Percentiles rank a stretch among this genome's conserved stretches.
These are phyloP conservation scores for Astrothelium macrocarpum DNA, from an alignment of 495 filamentous ascomycete genomes.

Conservation along the genomic window DNA sequence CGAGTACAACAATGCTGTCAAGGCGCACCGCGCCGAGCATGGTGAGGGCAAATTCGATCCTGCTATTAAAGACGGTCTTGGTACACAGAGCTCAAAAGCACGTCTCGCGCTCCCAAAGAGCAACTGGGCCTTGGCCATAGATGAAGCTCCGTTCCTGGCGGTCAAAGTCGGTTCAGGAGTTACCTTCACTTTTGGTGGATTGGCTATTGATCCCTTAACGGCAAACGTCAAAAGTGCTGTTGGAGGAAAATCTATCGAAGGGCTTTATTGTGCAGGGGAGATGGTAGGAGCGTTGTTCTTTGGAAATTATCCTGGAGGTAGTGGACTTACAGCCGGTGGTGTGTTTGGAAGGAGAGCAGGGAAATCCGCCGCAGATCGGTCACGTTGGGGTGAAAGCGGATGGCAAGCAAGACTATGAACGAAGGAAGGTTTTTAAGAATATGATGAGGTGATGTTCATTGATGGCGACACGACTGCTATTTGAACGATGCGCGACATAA, in stretches of 20 bases:
- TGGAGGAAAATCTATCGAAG: conserved; percentile 38
- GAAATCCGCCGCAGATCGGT: conserved; percentile 29
- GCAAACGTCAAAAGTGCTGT: conserved; percentile 38
- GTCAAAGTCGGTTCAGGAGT: conserved; percentile 51
- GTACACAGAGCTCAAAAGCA: conserved; percentile 38
- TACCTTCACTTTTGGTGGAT: conserved; percentile 57
- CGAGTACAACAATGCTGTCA: conserved; percentile 46
- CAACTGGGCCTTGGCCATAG: conserved; percentile 53
- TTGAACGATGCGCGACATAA: background rate
- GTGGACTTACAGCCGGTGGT: conserved; percentile 49
- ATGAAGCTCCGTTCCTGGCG: conserved; percentile 46
- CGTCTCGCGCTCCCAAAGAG: conserved; percentile 43
- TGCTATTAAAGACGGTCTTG: conserved; percentile 45
- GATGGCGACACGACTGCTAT: background rate
- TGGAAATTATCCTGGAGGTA: conserved; percentile 55
- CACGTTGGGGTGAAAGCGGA: background rate
- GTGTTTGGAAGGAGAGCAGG: conserved; percentile 49
- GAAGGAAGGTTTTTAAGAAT: background rate
- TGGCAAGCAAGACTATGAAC: conserved; percentile 4
- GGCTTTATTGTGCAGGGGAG: conserved; percentile 50
- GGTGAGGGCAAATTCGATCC: conserved; percentile 42
- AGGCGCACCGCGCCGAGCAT: conserved; percentile 31
- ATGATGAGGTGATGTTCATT: background rate
- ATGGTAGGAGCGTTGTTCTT: conserved; percentile 56
- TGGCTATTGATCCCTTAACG: conserved; percentile 41